phyloP scores from a whole-genome alignment of 805 yeast genomes.

The Cyberlindnera xishuangbannaensis region DNA sequence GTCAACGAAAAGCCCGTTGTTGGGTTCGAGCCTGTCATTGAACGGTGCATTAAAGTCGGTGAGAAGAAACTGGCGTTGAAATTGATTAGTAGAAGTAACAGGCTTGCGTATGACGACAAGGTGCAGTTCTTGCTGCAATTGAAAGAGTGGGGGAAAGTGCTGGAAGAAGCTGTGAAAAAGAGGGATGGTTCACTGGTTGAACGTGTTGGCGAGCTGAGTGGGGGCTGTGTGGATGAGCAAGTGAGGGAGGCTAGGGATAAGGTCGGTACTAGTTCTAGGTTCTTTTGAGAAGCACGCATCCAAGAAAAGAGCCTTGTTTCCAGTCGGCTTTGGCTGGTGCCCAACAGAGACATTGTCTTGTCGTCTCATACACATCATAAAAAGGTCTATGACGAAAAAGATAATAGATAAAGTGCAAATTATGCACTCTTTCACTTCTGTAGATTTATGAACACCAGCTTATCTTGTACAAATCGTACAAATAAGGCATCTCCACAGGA shows the following conservation, averaged over 20 bases:
- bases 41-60: conserved; percentile 11
- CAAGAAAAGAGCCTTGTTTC: background rate
- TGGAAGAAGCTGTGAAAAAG: conserved; percentile 19
- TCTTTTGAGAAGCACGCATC: too few relatives aligned
- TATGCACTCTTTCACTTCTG: too few relatives aligned
- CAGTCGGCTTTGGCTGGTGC: too few relatives aligned
- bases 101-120: conserved; percentile 14
- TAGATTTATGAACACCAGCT: too few relatives aligned
- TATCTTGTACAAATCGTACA: too few relatives aligned
- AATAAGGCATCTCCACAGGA: too few relatives aligned
- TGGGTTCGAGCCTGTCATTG: conserved; percentile 55
- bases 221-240: conserved; percentile 1
- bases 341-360: too few relatives aligned
- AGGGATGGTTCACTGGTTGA: conserved; percentile 15
- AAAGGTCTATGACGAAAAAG: too few relatives aligned
- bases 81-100: conserved; percentile 12
- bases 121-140: conserved; percentile 15
- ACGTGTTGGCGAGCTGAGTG: conserved; percentile 6
- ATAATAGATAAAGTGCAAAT: too few relatives aligned
- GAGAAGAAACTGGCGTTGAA: conserved; percentile 18
- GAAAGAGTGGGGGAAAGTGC: conserved; percentile 16
- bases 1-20: conserved; percentile 56
- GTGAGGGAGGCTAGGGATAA: conserved; percentile 10
- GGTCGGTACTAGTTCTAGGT: conserved; percentile 12
- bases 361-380: too few relatives aligned